These are phyloP conservation scores for Kappamyces sp. DNA, from an alignment of 192 early-diverging fungal species.

Conservation along the genomic window DNA sequence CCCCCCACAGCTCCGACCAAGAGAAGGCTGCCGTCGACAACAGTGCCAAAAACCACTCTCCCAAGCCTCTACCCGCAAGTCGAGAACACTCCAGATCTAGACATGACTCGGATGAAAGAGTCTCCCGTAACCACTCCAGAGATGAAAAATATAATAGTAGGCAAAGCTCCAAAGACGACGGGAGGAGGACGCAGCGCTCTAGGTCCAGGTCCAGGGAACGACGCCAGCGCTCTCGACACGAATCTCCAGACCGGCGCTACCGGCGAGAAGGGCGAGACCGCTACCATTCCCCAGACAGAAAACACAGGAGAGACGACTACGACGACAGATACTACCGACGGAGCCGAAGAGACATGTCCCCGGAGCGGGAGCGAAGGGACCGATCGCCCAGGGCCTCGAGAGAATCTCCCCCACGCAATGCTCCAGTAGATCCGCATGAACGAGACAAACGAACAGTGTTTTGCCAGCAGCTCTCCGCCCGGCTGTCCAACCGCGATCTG, in stretches of 20 bases:
- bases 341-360: slow-evolving; percentile 8
- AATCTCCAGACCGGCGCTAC: neutral
- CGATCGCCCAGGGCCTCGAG: slow-evolving; percentile 22
- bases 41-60: too few species aligned
- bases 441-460: slow-evolving; percentile 91
- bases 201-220: slow-evolving; percentile 17
- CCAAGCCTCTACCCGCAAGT: too few species aligned
- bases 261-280: slow-evolving; percentile 16
- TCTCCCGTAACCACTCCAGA: neutral
- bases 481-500: slow-evolving; percentile 70
- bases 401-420: neutral
- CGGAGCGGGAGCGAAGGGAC: slow-evolving; percentile 22
- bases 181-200: slow-evolving; percentile 11
- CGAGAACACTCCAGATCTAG: neutral
- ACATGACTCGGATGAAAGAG: neutral
- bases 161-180: neutral
- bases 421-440: slow-evolving; percentile 43
- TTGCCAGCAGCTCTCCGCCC: slow-evolving; percentile 85
- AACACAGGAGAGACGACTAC: slow-evolving; percentile 11
- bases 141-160: slow-evolving; percentile 16
- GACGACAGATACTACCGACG: slow-evolving; percentile 19
- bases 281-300: slow-evolving; percentile 17
- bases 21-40: too few species aligned
- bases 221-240: slow-evolving; percentile 25
- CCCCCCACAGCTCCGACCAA: too few species aligned